Conservation (phyloP, 495 filamentous ascomycete species). For the Neurospora sp. region DNA sequence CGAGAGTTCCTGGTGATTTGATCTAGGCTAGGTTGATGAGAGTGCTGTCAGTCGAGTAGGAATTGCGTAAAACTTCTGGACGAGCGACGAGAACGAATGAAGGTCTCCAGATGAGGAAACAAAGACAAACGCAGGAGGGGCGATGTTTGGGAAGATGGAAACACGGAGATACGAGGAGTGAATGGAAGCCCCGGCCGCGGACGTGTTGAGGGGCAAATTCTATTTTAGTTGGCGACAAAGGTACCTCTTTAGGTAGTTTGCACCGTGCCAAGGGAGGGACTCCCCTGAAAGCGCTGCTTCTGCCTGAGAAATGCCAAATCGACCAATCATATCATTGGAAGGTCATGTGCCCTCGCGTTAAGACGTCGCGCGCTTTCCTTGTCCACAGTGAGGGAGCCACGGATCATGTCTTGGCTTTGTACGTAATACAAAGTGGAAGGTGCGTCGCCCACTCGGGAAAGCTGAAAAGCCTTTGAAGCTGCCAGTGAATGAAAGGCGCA, state of each 20-base stretch:
- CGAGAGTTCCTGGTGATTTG: neutral
- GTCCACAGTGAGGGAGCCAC: neutral
- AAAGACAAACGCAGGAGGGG: neutral
- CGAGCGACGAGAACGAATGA: neutral
- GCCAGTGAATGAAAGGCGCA: neutral
- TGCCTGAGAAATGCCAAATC: slow-evolving; percentile 3
- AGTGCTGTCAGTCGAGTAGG: neutral
- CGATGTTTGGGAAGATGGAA: neutral
- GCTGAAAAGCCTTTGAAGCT: neutral
- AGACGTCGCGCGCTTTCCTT: slow-evolving; percentile 10
- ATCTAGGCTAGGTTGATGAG: neutral
- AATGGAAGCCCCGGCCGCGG: slow-evolving; percentile 5
- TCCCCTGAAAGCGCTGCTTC: slow-evolving; percentile 2
- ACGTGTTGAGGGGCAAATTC: slow-evolving; percentile 24
- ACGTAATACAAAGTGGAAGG: neutral
- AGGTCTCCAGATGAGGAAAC: neutral
- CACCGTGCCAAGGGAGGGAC: neutral
- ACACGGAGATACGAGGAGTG: neutral
- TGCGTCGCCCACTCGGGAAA: neutral
- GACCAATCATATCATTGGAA: slow-evolving; percentile 4
- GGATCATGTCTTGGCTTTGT: neutral
- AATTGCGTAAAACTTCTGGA: neutral
- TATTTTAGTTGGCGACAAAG: slow-evolving; percentile 21
- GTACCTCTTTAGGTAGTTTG: slow-evolving; percentile 4
- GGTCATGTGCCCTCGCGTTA: slow-evolving; percentile 21